phyloP scores from a whole-genome alignment of 2,329 filamentous ascomycete species.

The Ploettnerulaceae sp. region DNA sequence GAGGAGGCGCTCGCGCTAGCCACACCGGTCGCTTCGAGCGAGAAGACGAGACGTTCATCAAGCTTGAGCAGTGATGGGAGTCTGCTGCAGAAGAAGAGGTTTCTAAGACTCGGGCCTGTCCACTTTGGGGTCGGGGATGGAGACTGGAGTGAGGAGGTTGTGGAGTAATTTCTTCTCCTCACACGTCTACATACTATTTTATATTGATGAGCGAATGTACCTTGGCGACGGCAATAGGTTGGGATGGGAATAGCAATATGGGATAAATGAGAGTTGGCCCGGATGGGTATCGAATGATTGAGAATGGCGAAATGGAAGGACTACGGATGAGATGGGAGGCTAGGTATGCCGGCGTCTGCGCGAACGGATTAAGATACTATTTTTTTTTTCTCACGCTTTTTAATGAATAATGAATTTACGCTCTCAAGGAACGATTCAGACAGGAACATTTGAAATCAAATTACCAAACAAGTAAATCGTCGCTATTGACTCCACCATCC shows the following conservation, averaged over 20 bases:
- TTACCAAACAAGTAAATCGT: not conserved
- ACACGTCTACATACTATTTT: no score
- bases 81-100: conserved; percentile 17
- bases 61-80: conserved; percentile 17
- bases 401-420: conserved; percentile 5
- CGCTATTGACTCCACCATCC: not conserved
- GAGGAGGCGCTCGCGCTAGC: conserved; percentile 6
- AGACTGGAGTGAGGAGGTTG: conserved; percentile 32
- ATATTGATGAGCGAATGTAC: no score
- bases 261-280: not conserved
- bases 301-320: no score
- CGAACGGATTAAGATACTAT: no score
- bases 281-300: no score
- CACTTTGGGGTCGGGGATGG: conserved; percentile 25
- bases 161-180: no score
- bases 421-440: not conserved
- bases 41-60: conserved; percentile 20
- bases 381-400: not conserved
- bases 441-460: not conserved
- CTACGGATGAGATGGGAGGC: no score
- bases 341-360: no score
- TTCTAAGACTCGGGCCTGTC: conserved; percentile 30
- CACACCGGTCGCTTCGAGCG: conserved; percentile 3
- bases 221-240: no score
- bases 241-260: not conserved